phyloP scores from a whole-genome alignment of 768 basidiomycete genomes.

The Tephrocybe rancida region DNA sequence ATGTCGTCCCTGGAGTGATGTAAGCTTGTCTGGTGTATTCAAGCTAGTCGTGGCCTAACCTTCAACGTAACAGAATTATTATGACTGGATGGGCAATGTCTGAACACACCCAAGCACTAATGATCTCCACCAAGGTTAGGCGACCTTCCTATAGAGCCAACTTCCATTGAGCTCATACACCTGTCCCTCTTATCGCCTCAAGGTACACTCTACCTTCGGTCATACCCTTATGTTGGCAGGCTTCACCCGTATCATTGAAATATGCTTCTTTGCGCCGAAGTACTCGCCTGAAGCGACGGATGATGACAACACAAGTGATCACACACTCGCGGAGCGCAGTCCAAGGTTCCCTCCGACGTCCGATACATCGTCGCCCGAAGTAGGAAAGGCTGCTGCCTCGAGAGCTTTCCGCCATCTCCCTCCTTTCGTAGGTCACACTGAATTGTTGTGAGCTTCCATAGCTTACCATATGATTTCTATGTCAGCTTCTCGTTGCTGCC shows the following conservation, averaged over 20 bases:
- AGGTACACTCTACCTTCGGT: slow-evolving; percentile 88
- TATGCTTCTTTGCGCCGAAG: slow-evolving; percentile 69
- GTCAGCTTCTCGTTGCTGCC: slow-evolving; percentile 68
- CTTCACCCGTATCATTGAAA: slow-evolving; percentile 75
- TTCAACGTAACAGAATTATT: slow-evolving; percentile 56
- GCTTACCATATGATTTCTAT: slow-evolving; percentile 4
- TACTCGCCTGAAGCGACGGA: slow-evolving; percentile 29
- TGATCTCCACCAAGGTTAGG: slow-evolving; percentile 78
- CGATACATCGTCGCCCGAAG: slow-evolving; percentile 17
- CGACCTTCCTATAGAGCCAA: not conserved
- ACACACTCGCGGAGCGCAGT: slow-evolving; percentile 54
- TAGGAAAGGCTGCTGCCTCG: slow-evolving; percentile 38
- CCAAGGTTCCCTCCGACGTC: slow-evolving; percentile 13
- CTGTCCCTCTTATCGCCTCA: slow-evolving; percentile 25
- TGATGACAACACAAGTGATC: slow-evolving; percentile 66
- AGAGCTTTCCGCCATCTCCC: slow-evolving; percentile 85
- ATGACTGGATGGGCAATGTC: slow-evolving; percentile 96
- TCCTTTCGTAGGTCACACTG: slow-evolving; percentile 73
- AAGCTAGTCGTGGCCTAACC: not conserved
- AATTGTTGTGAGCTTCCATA: slow-evolving; percentile 1
- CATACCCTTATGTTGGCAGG: slow-evolving; percentile 85
- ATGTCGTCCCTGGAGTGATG: slow-evolving; percentile 83
- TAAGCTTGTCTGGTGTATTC: slow-evolving; percentile 32
- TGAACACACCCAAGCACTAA: slow-evolving; percentile 81
- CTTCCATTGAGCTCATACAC: not conserved